Base-by-base conservation (phyloP, 176 grass and related monocot species). In the Zoysia japonica region DNA sequence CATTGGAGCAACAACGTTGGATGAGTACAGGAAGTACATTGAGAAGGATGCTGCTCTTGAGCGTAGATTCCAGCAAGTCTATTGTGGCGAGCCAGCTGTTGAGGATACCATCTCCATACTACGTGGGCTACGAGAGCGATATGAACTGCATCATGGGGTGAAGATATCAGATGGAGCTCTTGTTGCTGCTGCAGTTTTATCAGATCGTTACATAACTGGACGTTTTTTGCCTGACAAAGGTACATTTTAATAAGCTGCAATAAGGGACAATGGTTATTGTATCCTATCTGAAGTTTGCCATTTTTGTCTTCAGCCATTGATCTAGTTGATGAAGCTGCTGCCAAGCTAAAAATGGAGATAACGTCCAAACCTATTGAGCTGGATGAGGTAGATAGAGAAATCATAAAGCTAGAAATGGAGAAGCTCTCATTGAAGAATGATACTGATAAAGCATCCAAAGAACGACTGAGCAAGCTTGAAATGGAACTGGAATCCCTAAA, bases 311-410 rank as follows among this genome's bases (percentile, higher is more conserved):
- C 85, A 98, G 92, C 95, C 47, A 94, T 98, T 89, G 95, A 97
- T 90, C 88, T 97, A 67, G 92, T 97, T 84, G 95, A 97, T 71
- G 95, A 94, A 82, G 83, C 95, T 60, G 95, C 95, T 80, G 95
- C 91, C 43, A 97, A 97, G 78, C 71, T 97, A 41, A 97, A 97
- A 90, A 94, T 94, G 91, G 95, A 97, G 75, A 97, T 97, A 89
- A 94, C 95, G 63, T 92, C 95, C 17, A 97, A 94, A 64, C 95
- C 95, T 66, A 94, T 92, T 4, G 89, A 97, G 47, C 85, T 97
- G 80, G 95, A 97, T 85, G 95, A 92, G 85, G 79, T 92, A 17
- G 91, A 94, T 76, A 94, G 95, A 83, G 88, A 93, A 80, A 93
- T 97, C 45, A 74, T 94, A 70, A 97, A 89, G 83, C 80, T 97